These are phyloP conservation scores for Fusarium albosuccineum DNA, from an alignment of 2,329 filamentous ascomycete genomes.

Conservation along the genomic window DNA sequence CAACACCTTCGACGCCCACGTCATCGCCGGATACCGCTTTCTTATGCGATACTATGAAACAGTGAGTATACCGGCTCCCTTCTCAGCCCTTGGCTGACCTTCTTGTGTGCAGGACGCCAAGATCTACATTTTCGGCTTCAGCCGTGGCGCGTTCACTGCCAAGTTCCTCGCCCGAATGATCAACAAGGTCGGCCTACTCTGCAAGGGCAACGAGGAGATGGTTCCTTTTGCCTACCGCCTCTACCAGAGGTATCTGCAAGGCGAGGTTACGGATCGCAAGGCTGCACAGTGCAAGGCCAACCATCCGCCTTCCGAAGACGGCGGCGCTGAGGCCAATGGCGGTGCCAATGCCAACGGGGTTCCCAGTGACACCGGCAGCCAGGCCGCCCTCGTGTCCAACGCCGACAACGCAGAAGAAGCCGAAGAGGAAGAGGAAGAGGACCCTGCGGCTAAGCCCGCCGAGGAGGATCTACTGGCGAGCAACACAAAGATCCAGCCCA, in stretches of 20 bases:
- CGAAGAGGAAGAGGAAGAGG: no score
- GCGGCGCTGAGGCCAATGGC: no score
- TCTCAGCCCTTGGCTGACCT: no score
- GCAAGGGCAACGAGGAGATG: constrained; percentile 66
- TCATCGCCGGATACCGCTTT: constrained; percentile 66
- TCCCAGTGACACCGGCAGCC: no score
- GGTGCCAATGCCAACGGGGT: no score
- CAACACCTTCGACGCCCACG: constrained; percentile 63
- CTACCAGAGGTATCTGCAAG: constrained; percentile 56
- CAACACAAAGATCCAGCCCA: constrained; percentile 32
- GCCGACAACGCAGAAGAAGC: no score
- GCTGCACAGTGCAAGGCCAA: neutral
- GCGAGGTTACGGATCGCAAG: constrained; percentile 45
- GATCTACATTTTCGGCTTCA: constrained; percentile 69
- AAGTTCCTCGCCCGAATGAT: constrained; percentile 66
- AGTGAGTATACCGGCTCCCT: constrained; percentile 38
- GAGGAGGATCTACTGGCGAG: constrained; percentile 15
- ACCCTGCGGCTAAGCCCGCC: no score
- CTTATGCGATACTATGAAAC: constrained; percentile 65
- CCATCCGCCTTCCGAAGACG: no score
- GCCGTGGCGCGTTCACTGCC: constrained; percentile 65
- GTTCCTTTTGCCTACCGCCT: constrained; percentile 63
- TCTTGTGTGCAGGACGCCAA: constrained; percentile 52
- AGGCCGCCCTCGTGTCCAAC: no score
- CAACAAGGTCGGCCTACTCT: constrained; percentile 62